Percentiles rank a stretch among this genome's conserved stretches.
These are phyloP conservation scores for Cronartium quercuum DNA, from an alignment of 1,284 basidiomycete species.

Conservation along the genomic window DNA sequence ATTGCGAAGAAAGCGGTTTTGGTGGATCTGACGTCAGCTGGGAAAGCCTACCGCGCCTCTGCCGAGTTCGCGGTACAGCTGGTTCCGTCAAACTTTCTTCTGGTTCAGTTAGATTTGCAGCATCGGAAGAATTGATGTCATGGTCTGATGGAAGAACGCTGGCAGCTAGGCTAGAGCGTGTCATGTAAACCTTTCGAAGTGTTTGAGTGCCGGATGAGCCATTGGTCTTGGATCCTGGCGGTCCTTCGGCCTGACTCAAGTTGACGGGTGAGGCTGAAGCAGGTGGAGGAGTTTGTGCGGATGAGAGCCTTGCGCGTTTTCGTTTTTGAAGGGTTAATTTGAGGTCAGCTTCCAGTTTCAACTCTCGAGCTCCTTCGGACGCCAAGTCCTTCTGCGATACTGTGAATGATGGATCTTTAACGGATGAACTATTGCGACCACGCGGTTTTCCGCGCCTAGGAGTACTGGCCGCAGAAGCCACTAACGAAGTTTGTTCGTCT, in stretches of 20 bases:
- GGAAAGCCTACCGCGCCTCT: background rate
- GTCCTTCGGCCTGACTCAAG: background rate
- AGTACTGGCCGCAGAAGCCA: background rate
- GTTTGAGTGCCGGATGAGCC: background rate
- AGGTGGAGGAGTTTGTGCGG: background rate
- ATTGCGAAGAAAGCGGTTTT: background rate
- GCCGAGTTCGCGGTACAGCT: background rate
- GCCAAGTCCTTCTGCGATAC: background rate
- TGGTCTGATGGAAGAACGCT: background rate
- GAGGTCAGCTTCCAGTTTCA: conserved; percentile 23
- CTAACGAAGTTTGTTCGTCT: too few species aligned
- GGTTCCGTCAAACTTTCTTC: background rate
- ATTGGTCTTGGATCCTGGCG: background rate
- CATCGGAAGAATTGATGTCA: background rate
- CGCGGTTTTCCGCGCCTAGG: background rate
- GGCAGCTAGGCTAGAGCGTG: background rate
- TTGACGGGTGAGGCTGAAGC: conserved; percentile 8
- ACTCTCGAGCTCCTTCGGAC: conserved; percentile 5
- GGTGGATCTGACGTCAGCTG: background rate
- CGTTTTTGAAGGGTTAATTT: conserved; percentile 28
- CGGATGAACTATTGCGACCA: background rate
- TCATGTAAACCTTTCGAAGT: background rate
- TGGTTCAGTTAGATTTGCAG: background rate
- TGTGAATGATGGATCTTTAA: background rate
- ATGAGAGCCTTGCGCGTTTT: background rate